These are phyloP conservation scores for Hibiscus mutabilis DNA, from an alignment of 345 rosid genomes.

Conservation along the genomic window DNA sequence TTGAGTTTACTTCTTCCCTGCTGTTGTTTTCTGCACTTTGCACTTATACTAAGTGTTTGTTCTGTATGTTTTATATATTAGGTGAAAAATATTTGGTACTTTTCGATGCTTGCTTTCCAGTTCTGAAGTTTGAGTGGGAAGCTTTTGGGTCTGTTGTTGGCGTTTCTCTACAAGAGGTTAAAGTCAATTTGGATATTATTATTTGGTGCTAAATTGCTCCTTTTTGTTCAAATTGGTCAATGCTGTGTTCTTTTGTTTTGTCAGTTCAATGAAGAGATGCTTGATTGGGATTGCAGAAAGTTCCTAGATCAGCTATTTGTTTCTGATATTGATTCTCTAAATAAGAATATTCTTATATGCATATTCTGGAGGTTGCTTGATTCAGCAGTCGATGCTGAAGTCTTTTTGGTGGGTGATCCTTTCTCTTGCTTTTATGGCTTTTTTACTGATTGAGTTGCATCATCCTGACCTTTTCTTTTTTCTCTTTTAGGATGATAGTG, in stretches of 20 bases:
- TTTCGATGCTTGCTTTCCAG: slow-evolving; percentile 62
- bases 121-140: slow-evolving; percentile 71
- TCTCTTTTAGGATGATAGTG: slow-evolving; percentile 44
- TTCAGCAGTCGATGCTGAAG: slow-evolving; percentile 28
- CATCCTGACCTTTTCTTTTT: not conserved
- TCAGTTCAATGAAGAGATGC: slow-evolving; percentile 45
- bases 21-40: not conserved
- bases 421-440: slow-evolving; percentile 16
- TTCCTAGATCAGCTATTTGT: slow-evolving; percentile 49
- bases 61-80: slow-evolving; percentile 25
- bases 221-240: not conserved
- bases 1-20: not conserved
- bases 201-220: slow-evolving; percentile 13
- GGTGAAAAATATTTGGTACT: slow-evolving; percentile 39
- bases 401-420: slow-evolving; percentile 40
- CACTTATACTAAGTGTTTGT: slow-evolving; percentile 10
- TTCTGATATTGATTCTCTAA: slow-evolving; percentile 40
- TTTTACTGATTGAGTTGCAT: not conserved
- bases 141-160: slow-evolving; percentile 32
- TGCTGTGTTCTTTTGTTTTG: slow-evolving; percentile 8
- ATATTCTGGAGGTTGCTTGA: slow-evolving; percentile 63
- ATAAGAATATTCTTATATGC: slow-evolving; percentile 46
- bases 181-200: slow-evolving; percentile 13
- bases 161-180: slow-evolving; percentile 47
- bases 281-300: slow-evolving; percentile 45